These are phyloP conservation scores for Platanthera guangdongensis DNA, from an alignment of 106 monocot genomes.

Conservation along the genomic window DNA sequence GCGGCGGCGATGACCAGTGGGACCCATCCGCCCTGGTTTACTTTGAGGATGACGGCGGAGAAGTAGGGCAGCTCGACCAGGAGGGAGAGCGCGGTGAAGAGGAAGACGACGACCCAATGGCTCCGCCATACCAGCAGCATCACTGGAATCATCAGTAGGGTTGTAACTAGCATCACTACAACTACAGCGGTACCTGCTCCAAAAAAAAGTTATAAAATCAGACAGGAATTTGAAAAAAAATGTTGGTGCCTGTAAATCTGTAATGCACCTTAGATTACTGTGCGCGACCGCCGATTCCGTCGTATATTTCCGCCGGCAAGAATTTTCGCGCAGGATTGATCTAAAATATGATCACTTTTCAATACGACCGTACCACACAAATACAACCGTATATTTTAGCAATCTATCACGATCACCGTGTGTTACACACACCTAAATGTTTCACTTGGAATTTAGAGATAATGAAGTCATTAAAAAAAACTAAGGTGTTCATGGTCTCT, in stretches of 20 bases:
- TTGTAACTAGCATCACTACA: constrained; percentile 94
- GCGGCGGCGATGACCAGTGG: constrained; percentile 66
- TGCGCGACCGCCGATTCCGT: too few species aligned
- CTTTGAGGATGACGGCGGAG: constrained; percentile 72
- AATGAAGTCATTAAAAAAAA: too few species aligned
- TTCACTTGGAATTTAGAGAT: too few species aligned
- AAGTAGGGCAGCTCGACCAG: constrained; percentile 80
- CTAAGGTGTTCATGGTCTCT: too few species aligned
- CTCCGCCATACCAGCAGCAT: constrained; percentile 91
- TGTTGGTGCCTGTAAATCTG: background rate
- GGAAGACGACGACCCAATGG: constrained; percentile 65
- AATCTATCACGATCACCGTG: too few species aligned
- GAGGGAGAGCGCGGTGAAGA: constrained; percentile 66
- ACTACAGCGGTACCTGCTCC: constrained; percentile 82
- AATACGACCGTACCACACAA: too few species aligned
- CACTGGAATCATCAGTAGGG: constrained; percentile 81
- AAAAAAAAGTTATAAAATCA: background rate
- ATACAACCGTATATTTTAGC: too few species aligned
- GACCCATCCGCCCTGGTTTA: constrained; percentile 92
- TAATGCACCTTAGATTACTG: too few species aligned
- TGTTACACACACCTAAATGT: too few species aligned
- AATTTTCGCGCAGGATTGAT: too few species aligned
- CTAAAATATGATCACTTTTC: too few species aligned
- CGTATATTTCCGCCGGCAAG: too few species aligned
- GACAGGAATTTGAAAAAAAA: background rate